These are phyloP conservation scores for Nicotiana otophora DNA, from an alignment of 257 asterid genomes.

Conservation along the genomic window DNA sequence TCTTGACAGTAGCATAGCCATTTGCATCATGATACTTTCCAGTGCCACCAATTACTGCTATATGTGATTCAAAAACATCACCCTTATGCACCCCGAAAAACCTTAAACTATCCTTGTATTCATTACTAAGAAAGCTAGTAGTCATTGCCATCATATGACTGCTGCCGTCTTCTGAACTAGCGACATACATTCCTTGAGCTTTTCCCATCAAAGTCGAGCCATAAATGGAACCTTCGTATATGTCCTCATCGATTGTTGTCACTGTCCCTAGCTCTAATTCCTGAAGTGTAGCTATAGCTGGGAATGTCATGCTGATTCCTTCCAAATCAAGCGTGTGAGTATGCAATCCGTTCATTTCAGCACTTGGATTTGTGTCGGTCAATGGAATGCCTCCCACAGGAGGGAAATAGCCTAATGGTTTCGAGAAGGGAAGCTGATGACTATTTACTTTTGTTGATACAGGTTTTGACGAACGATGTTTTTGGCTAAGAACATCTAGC, in stretches of 20 bases:
- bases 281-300: conserved; percentile 26
- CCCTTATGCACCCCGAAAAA: conserved; percentile 59
- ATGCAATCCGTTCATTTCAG: conserved; percentile 1
- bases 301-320: conserved; percentile 24
- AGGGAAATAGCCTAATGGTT: conserved; percentile 28
- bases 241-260: conserved; percentile 50
- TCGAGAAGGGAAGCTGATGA: conserved; percentile 26
- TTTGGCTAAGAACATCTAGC: conserved; percentile 16
- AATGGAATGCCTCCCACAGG: conserved; percentile 20
- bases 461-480: conserved; percentile 12
- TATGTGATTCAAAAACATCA: conserved; percentile 49
- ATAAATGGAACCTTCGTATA: conserved; percentile 39
- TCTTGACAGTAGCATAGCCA: conserved; percentile 50
- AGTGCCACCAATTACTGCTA: conserved; percentile 71
- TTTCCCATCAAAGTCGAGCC: conserved; percentile 58
- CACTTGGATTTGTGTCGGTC: not conserved
- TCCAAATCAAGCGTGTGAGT: conserved; percentile 19
- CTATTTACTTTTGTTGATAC: conserved; percentile 9
- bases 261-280: conserved; percentile 51
- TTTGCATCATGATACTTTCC: conserved; percentile 69
- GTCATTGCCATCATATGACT: conserved; percentile 76
- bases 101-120: conserved; percentile 45
- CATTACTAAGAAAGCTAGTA: conserved; percentile 53
- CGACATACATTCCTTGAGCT: conserved; percentile 70
- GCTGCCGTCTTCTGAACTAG: conserved; percentile 61